Percentiles rank a stretch among this genome's conserved stretches.
Evolutionary conservation across 805 yeast species (phyloP).

Genomic region (Spathaspora boniae): DNA sequence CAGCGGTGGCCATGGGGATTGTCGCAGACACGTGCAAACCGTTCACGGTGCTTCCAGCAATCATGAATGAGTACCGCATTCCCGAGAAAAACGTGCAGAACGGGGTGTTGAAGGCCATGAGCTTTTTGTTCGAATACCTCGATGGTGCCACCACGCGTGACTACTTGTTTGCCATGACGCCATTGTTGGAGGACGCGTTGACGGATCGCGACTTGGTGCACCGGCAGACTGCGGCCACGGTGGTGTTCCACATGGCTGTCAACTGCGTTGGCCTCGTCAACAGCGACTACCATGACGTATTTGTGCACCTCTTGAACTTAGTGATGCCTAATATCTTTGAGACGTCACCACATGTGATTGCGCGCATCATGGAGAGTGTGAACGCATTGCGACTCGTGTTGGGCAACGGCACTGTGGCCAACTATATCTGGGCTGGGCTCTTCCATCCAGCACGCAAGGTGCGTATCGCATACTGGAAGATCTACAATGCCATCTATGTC

Average conservation of each 20-base stretch:
- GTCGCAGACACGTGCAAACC: slow-evolving; percentile 94
- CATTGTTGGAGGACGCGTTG: slow-evolving; percentile 83
- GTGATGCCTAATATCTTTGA: slow-evolving; percentile 88
- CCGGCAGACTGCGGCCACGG: slow-evolving; percentile 92
- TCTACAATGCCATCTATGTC: slow-evolving; percentile 74
- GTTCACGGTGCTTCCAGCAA: slow-evolving; percentile 87
- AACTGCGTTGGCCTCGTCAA: slow-evolving; percentile 79
- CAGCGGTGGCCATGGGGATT: slow-evolving; percentile 97
- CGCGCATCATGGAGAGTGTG: slow-evolving; percentile 74
- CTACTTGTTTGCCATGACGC: slow-evolving; percentile 75
- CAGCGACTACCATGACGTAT: slow-evolving; percentile 51
- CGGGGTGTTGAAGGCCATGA: slow-evolving; percentile 86
- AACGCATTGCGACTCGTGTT: slow-evolving; percentile 67
- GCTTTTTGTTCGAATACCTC: slow-evolving; percentile 89
- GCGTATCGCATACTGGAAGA: slow-evolving; percentile 78
- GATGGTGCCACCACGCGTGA: slow-evolving; percentile 72
- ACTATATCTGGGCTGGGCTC: slow-evolving; percentile 82
- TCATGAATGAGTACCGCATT: slow-evolving; percentile 91
- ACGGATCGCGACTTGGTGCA: slow-evolving; percentile 90
- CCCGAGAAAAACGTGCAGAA: slow-evolving; percentile 94
- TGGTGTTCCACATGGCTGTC: slow-evolving; percentile 75
- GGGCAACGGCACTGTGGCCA: slow-evolving; percentile 72
- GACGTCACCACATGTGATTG: slow-evolving; percentile 92
- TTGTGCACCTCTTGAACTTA: slow-evolving; percentile 76
- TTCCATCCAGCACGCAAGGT: slow-evolving; percentile 93